Conservation (phyloP, 192 early-diverging fungal species). For the Coemansia sp. region DNA sequence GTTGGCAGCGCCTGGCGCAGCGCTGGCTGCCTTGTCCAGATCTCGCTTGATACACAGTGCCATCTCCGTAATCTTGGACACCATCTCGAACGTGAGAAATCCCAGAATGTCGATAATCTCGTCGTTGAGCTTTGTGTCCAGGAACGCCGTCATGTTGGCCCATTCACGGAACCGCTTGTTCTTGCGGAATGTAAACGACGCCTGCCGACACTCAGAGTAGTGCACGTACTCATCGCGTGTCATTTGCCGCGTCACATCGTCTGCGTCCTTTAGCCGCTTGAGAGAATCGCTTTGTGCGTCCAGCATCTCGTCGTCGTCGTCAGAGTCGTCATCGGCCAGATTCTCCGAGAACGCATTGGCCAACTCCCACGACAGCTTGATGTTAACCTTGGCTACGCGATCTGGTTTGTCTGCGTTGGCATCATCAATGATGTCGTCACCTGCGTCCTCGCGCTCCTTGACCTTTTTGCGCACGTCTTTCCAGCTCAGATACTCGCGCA, state of each 20-base stretch:
- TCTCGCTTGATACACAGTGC: constrained; percentile 76
- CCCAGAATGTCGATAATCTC: constrained; percentile 97
- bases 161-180: constrained; percentile 91
- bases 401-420: constrained; percentile 53
- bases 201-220: constrained; percentile 97
- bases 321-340: constrained; percentile 76
- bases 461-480: constrained; percentile 93
- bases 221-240: constrained; percentile 98
- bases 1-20: constrained; percentile 6
- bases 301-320: constrained; percentile 86
- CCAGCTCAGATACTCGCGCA: constrained; percentile 89
- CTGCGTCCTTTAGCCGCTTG: constrained; percentile 80
- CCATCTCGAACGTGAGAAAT: constrained; percentile 94
- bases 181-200: constrained; percentile 95
- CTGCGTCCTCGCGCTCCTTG: constrained; percentile 71
- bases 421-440: constrained; percentile 48
- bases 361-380: constrained; percentile 94
- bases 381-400: constrained; percentile 61
- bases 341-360: constrained; percentile 75
- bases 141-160: constrained; percentile 84
- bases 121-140: constrained; percentile 86
- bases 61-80: constrained; percentile 84
- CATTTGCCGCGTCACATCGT: constrained; percentile 91
- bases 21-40: constrained; percentile 54
- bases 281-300: constrained; percentile 86